Base-by-base conservation (phyloP, 306 rosid species). In the Cicer arietinum region DNA sequence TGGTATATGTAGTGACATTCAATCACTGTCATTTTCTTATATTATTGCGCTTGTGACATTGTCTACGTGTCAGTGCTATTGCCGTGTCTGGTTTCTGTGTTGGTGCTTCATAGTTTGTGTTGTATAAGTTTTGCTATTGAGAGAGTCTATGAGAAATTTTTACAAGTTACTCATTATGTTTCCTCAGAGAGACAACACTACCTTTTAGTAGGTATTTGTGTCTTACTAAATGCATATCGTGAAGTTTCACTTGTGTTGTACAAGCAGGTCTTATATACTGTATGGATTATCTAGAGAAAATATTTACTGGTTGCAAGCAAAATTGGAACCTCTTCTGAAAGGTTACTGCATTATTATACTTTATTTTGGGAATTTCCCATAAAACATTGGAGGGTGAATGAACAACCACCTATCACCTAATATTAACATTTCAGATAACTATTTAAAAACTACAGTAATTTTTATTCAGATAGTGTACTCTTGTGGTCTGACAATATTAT, bases 221-320 rank as follows among this genome's bases (percentile, higher is more conserved):
- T 20, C 72, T 11, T 62, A 60, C 17, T 47, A 0, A 14, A 14
- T 14, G 16, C 16, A 14, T 14, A 14, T 14, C 16, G 0, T 14
- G 0, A 14, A 54, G 67, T 69, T 71, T 71, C 44, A 13, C 60
- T 75, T 13, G n/a, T 78, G 63, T 43, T 86, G 67, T 79, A 54
- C 57, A 66, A 69, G 53, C 84, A 94, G 97, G 96, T 80, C 96
- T 94, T 54, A 88, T 94, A 30, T 94, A 86, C 81, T 94, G 98
- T 77, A 91, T 94, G 97, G 97, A 94, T 78, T 94, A 87, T 86
- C 80, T 94, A 18, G 98, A 94, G 88, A 91, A 71, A 94, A 94
- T 74, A 82, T 94, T 57, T 96, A 94, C 79, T 91, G 98, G 97
- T 71, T 94, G 84, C 80, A 90, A 83, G 85, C 87, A 7, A 91